Percentiles rank a stretch among this genome's conserved stretches.
These are phyloP conservation scores for Ophiocordyceps camponoti-leonardi DNA, from an alignment of 2,329 filamentous ascomycete genomes.

Conservation along the genomic window DNA sequence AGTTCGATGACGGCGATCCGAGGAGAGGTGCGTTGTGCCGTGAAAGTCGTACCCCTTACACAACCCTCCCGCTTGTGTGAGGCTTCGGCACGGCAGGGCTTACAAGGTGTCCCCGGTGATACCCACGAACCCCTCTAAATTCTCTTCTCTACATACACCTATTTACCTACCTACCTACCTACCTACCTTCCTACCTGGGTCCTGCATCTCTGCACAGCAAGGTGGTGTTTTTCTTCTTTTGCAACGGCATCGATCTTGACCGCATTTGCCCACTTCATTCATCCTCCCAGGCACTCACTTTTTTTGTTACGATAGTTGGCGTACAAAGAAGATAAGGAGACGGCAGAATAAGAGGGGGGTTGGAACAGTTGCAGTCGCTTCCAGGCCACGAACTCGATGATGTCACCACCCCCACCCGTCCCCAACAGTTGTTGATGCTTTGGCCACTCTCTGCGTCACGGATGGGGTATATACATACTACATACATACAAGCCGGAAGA, in stretches of 20 bases:
- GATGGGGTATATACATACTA: neutral
- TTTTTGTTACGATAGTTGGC: neutral
- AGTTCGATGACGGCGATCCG: neutral
- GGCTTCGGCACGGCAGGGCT: neutral
- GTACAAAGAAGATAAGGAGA: neutral
- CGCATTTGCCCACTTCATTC: neutral
- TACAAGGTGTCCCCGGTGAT: neutral
- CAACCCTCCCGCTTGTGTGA: neutral
- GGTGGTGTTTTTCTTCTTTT: neutral
- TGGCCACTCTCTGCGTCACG: neutral
- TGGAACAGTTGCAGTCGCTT: neutral
- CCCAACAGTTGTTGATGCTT: neutral
- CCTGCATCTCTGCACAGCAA: neutral
- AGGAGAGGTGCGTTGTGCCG: neutral
- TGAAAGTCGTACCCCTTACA: conserved; percentile 1
- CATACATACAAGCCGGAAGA: neutral
- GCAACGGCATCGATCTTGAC: neutral
- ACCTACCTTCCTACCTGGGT: too few species aligned
- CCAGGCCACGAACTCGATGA: neutral
- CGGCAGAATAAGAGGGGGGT: neutral
- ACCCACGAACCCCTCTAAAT: neutral
- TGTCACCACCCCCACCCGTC: neutral
- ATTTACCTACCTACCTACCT: too few species aligned
- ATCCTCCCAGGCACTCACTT: neutral
- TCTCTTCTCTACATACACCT: neutral